These are phyloP conservation scores for Yarrowia sp. DNA, from an alignment of 805 yeast species.

Conservation along the genomic window DNA sequence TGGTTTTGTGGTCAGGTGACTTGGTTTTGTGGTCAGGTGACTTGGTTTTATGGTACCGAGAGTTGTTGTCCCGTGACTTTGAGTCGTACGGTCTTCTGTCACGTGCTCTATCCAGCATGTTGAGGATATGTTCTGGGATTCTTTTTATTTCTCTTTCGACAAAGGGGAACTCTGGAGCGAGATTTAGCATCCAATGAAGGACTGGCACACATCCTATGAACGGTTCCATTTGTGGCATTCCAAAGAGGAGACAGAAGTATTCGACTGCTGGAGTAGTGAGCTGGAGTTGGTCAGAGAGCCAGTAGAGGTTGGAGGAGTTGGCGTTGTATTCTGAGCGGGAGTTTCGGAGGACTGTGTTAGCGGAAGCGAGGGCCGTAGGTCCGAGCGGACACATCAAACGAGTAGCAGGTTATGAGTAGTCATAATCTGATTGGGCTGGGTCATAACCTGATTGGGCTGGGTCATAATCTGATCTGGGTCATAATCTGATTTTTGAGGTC, in stretches of 20 bases:
- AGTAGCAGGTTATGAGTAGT: no score
- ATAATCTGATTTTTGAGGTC: no score
- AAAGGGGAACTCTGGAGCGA: slow-evolving; percentile 11
- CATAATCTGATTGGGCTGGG: no score
- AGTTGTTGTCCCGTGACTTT: neutral
- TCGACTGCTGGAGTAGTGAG: slow-evolving; percentile 4
- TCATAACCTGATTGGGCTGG: no score
- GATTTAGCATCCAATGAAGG: slow-evolving; percentile 20
- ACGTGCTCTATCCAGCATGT: slow-evolving; percentile 6
- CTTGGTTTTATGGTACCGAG: neutral
- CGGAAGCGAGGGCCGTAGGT: neutral
- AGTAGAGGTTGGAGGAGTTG: neutral
- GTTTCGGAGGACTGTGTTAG: slow-evolving; percentile 7
- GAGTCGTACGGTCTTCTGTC: neutral
- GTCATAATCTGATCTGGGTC: no score
- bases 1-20: neutral
- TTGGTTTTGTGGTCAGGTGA: no score
- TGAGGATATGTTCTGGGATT: slow-evolving; percentile 15
- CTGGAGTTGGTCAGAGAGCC: slow-evolving; percentile 2
- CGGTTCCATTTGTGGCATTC: slow-evolving; percentile 30
- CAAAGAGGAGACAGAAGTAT: slow-evolving; percentile 15
- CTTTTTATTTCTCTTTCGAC: neutral
- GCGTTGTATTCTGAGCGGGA: neutral
- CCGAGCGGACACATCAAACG: no score
- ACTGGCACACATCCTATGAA: slow-evolving; percentile 9